These are phyloP conservation scores for Reutealis trisperma DNA, from an alignment of 345 rosid species.

Conservation along the genomic window DNA sequence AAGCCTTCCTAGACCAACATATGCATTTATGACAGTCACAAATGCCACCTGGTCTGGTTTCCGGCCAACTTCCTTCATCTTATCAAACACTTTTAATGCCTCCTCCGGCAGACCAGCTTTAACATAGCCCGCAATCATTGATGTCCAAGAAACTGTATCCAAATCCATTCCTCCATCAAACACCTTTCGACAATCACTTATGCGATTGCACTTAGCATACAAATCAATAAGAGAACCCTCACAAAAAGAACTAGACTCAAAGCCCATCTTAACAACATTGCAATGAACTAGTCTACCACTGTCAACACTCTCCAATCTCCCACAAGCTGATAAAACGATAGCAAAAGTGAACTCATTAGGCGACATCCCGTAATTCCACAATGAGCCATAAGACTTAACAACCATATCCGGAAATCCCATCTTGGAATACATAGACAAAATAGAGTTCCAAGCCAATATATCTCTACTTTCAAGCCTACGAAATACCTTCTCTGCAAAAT, in stretches of 20 bases:
- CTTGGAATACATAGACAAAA: slow-evolving; percentile 68
- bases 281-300: slow-evolving; percentile 66
- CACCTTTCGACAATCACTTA: slow-evolving; percentile 57
- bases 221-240: slow-evolving; percentile 76
- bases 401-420: slow-evolving; percentile 44
- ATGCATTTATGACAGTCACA: slow-evolving; percentile 64
- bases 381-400: slow-evolving; percentile 35
- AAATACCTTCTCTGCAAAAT: slow-evolving; percentile 63
- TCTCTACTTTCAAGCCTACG: slow-evolving; percentile 49
- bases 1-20: slow-evolving; percentile 61
- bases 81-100: slow-evolving; percentile 58
- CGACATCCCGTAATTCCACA: slow-evolving; percentile 40
- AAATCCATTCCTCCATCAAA: slow-evolving; percentile 57
- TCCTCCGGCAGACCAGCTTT: slow-evolving; percentile 64
- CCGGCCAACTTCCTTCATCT: slow-evolving; percentile 54
- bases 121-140: slow-evolving; percentile 80
- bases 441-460: slow-evolving; percentile 76
- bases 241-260: slow-evolving; percentile 56
- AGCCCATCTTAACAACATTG: slow-evolving; percentile 60
- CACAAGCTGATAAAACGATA: slow-evolving; percentile 70
- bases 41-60: slow-evolving; percentile 72
- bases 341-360: slow-evolving; percentile 82
- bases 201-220: slow-evolving; percentile 67
- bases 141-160: slow-evolving; percentile 85
- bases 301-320: slow-evolving; percentile 45